These are phyloP conservation scores for Cucumis melo DNA, from an alignment of 306 rosid species.

Conservation along the genomic window DNA sequence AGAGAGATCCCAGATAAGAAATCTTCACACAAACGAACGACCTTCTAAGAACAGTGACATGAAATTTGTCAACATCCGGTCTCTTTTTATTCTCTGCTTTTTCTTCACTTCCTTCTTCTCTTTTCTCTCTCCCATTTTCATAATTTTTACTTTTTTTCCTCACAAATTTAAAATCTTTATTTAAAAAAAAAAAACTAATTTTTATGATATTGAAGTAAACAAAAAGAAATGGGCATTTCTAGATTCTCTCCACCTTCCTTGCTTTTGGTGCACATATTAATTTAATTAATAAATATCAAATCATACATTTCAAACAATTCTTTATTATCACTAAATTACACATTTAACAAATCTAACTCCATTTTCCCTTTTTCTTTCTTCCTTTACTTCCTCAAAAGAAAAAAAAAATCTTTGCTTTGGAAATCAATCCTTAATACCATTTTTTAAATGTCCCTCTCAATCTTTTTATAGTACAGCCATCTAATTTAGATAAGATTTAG, in stretches of 20 bases:
- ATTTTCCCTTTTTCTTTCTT: too few species aligned
- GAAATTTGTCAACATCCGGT: constrained; percentile 99
- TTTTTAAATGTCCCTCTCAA: not conserved
- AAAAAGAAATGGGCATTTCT: constrained; percentile 42
- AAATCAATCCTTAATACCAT: too few species aligned
- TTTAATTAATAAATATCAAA: not conserved
- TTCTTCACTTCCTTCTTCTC: constrained; percentile 47
- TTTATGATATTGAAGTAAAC: constrained; percentile 23
- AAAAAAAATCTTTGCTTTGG: not conserved
- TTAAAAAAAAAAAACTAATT: constrained; percentile 2
- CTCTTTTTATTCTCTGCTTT: constrained; percentile 97
- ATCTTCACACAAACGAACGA: constrained; percentile 91
- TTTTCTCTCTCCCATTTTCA: constrained; percentile 5
- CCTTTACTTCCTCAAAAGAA: not conserved
- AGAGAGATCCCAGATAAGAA: constrained; percentile 99
- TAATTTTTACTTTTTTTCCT: not conserved
- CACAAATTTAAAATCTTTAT: too few species aligned
- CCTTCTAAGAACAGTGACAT: constrained; percentile 99
- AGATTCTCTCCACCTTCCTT: constrained; percentile 70
- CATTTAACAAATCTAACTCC: not conserved
- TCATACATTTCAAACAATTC: not conserved
- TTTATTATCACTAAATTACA: constrained; percentile 2
- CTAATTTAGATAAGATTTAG: not conserved
- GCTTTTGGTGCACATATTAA: constrained; percentile 28
- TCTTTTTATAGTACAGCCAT: not conserved